phyloP scores from a whole-genome alignment of 2,329 filamentous ascomycete species.

The Botrytis pseudocinerea region DNA sequence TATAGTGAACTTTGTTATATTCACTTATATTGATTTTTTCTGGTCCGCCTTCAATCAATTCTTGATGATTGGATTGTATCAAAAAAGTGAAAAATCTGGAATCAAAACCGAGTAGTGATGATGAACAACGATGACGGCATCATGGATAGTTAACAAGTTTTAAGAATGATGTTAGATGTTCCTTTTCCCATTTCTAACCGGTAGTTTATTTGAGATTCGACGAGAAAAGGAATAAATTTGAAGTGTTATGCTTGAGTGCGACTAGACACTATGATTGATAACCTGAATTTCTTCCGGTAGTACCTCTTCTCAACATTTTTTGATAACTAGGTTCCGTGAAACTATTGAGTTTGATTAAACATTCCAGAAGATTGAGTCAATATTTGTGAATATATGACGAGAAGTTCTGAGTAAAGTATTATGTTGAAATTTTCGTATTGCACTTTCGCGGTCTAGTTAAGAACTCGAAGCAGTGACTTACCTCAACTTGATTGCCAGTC shows the following conservation, averaged over 20 bases:
- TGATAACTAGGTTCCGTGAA: neutral
- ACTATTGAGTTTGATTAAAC: neutral
- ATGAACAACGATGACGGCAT: neutral
- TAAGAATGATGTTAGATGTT: neutral
- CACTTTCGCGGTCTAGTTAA: neutral
- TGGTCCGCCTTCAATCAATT: rapidly evolving
- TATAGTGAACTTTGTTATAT: neutral
- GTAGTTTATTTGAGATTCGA: neutral
- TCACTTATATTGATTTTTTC: neutral
- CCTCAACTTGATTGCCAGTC: neutral
- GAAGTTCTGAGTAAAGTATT: neutral
- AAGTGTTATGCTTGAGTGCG: neutral
- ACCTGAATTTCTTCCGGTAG: neutral
- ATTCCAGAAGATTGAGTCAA: neutral
- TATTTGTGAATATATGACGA: neutral
- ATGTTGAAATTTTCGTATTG: neutral
- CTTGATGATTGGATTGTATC: neutral
- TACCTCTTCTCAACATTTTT: neutral
- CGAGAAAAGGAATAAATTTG: neutral
- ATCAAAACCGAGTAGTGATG: neutral
- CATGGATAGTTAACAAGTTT: rapidly evolving
- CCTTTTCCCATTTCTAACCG: rapidly evolving
- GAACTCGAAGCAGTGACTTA: neutral
- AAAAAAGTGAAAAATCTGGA: neutral
- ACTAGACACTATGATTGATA: neutral